Conservation (phyloP, 306 rosid species). For the Rosa chinensis region DNA sequence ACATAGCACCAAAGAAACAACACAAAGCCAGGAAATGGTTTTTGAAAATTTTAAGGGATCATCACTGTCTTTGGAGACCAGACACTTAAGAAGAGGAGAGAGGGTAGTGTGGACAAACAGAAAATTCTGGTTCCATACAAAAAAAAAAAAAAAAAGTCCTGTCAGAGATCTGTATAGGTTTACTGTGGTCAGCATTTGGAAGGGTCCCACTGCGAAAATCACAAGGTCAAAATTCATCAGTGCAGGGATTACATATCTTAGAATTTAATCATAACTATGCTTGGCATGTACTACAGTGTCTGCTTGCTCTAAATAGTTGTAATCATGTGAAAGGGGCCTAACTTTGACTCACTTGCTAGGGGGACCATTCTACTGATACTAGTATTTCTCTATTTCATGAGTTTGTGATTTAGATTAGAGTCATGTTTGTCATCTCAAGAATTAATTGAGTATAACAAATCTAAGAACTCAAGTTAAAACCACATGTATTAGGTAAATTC, state of each 20-base stretch:
- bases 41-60: neutral
- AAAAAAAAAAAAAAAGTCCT: neutral
- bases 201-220: constrained; percentile 39
- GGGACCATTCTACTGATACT: neutral
- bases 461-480: neutral
- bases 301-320: constrained; percentile 4
- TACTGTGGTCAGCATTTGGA: constrained; percentile 35
- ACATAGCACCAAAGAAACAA: neutral
- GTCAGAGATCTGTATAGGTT: constrained; percentile 33
- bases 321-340: constrained; percentile 39
- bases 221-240: constrained; percentile 44
- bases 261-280: constrained; percentile 12
- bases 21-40: neutral
- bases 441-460: neutral
- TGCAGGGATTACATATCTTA: constrained; percentile 32
- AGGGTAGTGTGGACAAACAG: neutral
- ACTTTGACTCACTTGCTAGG: constrained; percentile 26
- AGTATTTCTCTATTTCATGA: neutral
- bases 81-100: constrained; percentile 4
- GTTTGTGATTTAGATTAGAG: neutral
- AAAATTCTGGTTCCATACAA: neutral
- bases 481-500: neutral
- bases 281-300: constrained; percentile 20
- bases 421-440: neutral
- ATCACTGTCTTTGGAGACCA: neutral